Evolutionary conservation across 768 basidiomycete species (phyloP).

Genomic region (Russula virescens): DNA sequence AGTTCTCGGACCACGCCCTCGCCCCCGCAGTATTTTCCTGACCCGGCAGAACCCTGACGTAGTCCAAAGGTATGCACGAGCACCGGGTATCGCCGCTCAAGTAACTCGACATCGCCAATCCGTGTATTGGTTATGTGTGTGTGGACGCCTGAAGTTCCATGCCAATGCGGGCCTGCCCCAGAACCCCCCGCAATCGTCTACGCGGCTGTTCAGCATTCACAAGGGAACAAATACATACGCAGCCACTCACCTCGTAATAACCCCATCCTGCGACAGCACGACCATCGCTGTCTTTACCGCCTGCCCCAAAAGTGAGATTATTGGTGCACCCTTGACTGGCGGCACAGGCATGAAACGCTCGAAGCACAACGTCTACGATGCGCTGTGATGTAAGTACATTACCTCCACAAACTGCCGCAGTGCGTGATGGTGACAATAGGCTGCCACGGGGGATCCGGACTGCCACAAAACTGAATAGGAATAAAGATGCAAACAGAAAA

Average conservation of each 20-base stretch:
- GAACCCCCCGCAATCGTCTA: conserved; percentile 93
- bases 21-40: conserved; percentile 70
- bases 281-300: conserved; percentile 81
- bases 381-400: conserved; percentile 89
- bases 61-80: conserved; percentile 79
- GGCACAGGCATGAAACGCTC: conserved; percentile 86
- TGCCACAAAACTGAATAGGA: conserved; percentile 28
- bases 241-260: conserved; percentile 63
- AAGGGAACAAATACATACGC: background rate
- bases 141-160: conserved; percentile 90
- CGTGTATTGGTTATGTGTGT: conserved; percentile 92
- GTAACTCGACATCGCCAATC: conserved; percentile 89
- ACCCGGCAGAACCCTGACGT: conserved; percentile 61
- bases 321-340: conserved; percentile 94
- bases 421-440: conserved; percentile 73
- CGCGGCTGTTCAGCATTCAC: conserved; percentile 1
- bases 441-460: conserved; percentile 79
- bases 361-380: conserved; percentile 91
- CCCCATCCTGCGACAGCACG: conserved; percentile 78
- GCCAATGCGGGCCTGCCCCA: conserved; percentile 84
- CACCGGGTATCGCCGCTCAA: conserved; percentile 92
- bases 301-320: conserved; percentile 85
- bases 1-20: conserved; percentile 82
- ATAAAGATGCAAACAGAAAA: background rate
- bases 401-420: conserved; percentile 88